Conservation (phyloP, 139 green algal genomes). For the Chlamydomonas urium region DNA sequence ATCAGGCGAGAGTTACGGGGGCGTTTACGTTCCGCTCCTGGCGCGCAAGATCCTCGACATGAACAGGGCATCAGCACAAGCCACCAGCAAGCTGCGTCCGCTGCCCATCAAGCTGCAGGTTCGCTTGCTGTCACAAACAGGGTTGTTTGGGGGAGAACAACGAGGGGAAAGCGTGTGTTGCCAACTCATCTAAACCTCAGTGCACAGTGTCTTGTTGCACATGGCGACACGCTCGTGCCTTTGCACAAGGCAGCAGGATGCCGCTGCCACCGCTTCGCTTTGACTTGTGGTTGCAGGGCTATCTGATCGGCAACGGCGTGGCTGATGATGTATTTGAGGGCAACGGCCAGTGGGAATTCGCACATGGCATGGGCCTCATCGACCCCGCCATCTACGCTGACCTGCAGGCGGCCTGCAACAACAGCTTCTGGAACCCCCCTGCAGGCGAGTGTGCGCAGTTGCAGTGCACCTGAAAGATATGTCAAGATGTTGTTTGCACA, state of each 20-base stretch:
- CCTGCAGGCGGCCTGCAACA: constrained; percentile 32
- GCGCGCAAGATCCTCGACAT: constrained; percentile 34
- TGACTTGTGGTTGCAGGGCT: constrained; percentile 61
- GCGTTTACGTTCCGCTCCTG: constrained; percentile 63
- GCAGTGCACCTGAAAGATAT: too few species aligned
- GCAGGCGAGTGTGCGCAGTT: constrained; percentile 11
- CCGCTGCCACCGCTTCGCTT: too few species aligned
- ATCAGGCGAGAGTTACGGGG: constrained; percentile 65
- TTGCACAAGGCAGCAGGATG: too few species aligned
- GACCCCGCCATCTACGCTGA: constrained; percentile 32
- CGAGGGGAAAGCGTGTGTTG: too few species aligned
- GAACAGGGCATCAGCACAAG: too few species aligned
- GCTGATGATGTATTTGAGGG: constrained; percentile 61
- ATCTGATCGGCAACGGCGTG: constrained; percentile 71
- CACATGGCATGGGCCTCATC: constrained; percentile 50
- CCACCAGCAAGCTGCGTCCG: too few species aligned
- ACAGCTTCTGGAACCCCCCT: constrained; percentile 26
- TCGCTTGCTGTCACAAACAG: too few species aligned
- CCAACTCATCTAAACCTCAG: too few species aligned
- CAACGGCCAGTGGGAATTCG: constrained; percentile 59
- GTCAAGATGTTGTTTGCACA: too few species aligned
- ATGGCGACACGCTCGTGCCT: too few species aligned
- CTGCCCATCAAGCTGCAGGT: background rate
- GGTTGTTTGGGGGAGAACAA: too few species aligned
- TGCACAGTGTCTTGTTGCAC: too few species aligned